A percentile compares a stretch with the other conserved stretches of the same genome.
Conservation (phyloP, 345 rosid genomes). For the Eucalyptus tenuipes region DNA sequence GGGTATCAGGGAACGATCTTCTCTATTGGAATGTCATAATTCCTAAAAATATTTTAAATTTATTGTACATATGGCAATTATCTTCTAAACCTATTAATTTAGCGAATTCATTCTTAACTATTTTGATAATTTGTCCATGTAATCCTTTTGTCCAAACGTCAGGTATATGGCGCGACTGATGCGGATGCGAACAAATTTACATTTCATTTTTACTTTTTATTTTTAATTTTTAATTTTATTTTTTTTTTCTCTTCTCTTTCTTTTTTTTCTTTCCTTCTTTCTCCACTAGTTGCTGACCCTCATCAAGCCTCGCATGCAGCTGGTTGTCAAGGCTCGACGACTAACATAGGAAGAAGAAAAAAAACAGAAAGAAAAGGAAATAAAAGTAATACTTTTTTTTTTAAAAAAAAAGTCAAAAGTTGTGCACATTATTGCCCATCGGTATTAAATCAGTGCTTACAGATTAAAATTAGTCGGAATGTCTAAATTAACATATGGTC, state of each 20-base stretch:
- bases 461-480: rapidly evolving
- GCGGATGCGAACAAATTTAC: rapidly evolving
- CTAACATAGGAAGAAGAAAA: rapidly evolving
- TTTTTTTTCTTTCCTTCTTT: background rate
- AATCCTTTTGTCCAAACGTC: rapidly evolving
- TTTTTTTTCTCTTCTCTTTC: rapidly evolving
- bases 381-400: rapidly evolving
- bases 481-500: rapidly evolving
- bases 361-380: background rate
- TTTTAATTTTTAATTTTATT: no score
- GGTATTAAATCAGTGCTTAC: rapidly evolving
- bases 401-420: rapidly evolving
- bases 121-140: background rate
- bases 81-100: background rate
- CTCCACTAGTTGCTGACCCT: rapidly evolving
- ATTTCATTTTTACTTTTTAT: background rate
- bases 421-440: rapidly evolving
- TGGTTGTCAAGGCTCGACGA: rapidly evolving
- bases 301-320: rapidly evolving
- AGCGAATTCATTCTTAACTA: rapidly evolving
- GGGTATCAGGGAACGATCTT: background rate
- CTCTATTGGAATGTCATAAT: rapidly evolving
- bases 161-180: rapidly evolving
- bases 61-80: rapidly evolving
- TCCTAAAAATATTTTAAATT: no score